Base-by-base conservation (phyloP, 1,139 yeast species). In the Sugiyamaella castrensis region DNA sequence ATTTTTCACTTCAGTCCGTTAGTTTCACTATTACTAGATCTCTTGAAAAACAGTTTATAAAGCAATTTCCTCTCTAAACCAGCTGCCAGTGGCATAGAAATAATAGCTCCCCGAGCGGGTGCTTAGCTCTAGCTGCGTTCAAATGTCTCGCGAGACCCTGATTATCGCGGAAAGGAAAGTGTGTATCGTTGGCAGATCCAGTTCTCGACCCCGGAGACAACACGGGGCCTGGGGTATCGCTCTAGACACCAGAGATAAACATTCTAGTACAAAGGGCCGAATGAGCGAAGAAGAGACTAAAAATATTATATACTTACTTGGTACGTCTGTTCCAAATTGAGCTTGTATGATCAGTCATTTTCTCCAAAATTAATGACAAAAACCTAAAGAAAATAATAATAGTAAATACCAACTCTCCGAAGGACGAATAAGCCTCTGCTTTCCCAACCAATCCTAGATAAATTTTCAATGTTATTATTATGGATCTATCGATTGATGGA, bases 291-390 rank as follows among this genome's bases (percentile, higher is more conserved):
- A 4, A 19, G 24, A 19, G 24, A n/a, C n/a, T n/a, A n/a, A n/a
- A n/a, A 19, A 19, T 19, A 5, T 19, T 4, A 19, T 19, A 10
- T 4, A 54, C 58, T 29, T 55, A 55, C 57, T 54, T 53, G 9
- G 59, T 52, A n/a, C 62, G 53, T 13, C 62, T 56, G 35, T 54
- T 52, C 63, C 63, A 60, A 41, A 60, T 60, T 16, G 62, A 59
- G 27, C 53, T 50, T n/a, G 40, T 29, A 12, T 52, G 19, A 29
- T 46, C 47, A n/a, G 44, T 27, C 42, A 46, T 48, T 26, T 35
- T 43, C 27, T 39, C 32, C 38, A 35, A 33, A 37, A 49, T 36
- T 50, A 51, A 44, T 37, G 32, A 37, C 13, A 28, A 11, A 26
- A 12, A 19, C 28, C 29, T 19, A 19, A 19, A 3, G 24, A 19